A percentile compares a stretch with the other conserved stretches of the same genome.
These are phyloP conservation scores for Excoecaria cochinchinensis DNA, from an alignment of 345 rosid species.

Conservation along the genomic window DNA sequence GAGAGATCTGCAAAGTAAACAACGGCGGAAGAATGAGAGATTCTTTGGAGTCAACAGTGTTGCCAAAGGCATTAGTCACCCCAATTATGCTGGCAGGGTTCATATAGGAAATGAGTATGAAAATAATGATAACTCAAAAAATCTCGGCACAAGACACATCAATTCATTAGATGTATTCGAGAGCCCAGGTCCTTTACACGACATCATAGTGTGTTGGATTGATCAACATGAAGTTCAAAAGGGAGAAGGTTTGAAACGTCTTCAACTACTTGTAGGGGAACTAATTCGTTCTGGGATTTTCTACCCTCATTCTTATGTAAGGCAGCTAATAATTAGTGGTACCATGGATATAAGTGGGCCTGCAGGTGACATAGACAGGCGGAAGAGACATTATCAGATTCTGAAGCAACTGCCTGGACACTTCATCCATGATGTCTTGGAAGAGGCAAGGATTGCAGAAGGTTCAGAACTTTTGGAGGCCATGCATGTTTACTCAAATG, in stretches of 20 bases:
- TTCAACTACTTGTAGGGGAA: constrained; percentile 74
- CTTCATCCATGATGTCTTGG: constrained; percentile 57
- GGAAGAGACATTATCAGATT: constrained; percentile 71
- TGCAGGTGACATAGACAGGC: constrained; percentile 47
- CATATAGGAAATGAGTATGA: constrained; percentile 34
- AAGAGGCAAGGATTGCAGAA: constrained; percentile 62
- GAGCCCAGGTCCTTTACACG: constrained; percentile 94
- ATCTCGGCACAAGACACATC: constrained; percentile 22
- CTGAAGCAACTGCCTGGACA: constrained; percentile 80
- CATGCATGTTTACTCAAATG: constrained; percentile 68
- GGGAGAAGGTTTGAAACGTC: constrained; percentile 70
- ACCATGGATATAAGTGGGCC: constrained; percentile 58
- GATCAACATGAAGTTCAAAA: constrained; percentile 87
- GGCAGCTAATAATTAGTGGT: constrained; percentile 92
- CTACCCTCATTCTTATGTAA: constrained; percentile 82
- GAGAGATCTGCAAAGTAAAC: constrained; percentile 47
- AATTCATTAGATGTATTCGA: constrained; percentile 56
- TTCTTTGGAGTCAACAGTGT: constrained; percentile 37
- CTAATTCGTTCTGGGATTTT: constrained; percentile 82
- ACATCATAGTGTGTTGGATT: constrained; percentile 92
- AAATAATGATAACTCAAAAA: constrained; percentile 26
- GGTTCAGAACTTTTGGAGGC: constrained; percentile 62
- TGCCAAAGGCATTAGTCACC: constrained; percentile 27
- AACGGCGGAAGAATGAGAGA: constrained; percentile 38
- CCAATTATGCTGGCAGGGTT: constrained; percentile 32